Evolutionary conservation across 257 asterid genomes (phyloP), one percentile per base, ranked within the genome.

Genomic region (Lantana camara): DNA sequence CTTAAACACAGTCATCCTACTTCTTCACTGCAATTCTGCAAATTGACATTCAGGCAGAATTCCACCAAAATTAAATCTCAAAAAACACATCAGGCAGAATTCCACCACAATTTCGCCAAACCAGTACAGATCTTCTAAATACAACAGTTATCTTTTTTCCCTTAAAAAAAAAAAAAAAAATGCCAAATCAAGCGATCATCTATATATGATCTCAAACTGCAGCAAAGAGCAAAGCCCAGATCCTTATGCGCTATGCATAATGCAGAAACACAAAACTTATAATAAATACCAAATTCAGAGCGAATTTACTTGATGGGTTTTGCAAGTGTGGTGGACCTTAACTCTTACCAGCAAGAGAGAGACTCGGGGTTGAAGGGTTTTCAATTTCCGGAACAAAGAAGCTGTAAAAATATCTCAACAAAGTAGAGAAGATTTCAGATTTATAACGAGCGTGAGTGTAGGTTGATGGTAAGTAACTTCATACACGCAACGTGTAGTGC

Each of bases 301-400:
- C 2, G n/a, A 54, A 23, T 9, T 14, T 3, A 17, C 5, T 24
- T 9, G n/a, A 12, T 20, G 27, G n/a, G 40, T 3, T 9, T 5
- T 1, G 40, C n/a, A n/a, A 10, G 8, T 8, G 29, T 9, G n/a
- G 20, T 14, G 27, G n/a, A 32, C 32, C 54, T 61, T 27, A 9
- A 70, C 63, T 76, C 17, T 75, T 45, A 71, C 67, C 67, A 64
- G 68, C 68, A 32, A 67, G 71, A 48, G 77, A 76, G 63, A 47
- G 20, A 49, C 3, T 0, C 24, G 27, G 57, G 32, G 37, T 7
- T 22, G 67, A 6, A 23, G 24, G 67, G 38, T 52, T 16, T 54
- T 35, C 60, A 35, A 41, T 41, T 34, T 13, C 11, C 29, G 16
- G 15, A 35, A 44, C 53, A 30, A 35, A 20, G 20, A 6, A 69